Base-by-base conservation (phyloP, 1,284 basidiomycete genomes). In the Cryptococcus deneoformans region DNA sequence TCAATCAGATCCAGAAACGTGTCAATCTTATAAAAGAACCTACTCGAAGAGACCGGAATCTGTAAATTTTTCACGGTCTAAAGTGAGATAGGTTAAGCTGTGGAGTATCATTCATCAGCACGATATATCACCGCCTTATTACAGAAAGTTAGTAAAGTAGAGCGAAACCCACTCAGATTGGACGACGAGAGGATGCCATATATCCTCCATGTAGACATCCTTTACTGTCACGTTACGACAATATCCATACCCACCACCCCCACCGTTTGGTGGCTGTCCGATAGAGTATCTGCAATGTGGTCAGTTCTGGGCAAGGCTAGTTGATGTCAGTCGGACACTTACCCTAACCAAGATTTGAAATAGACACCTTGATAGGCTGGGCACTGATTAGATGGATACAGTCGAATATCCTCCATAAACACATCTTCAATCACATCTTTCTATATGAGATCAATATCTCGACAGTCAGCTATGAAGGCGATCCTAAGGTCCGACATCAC, bases 301-400 rank as follows among this genome's bases (percentile, higher is more conserved):
- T 52, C 51, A 45, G 51, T 37, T 49, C 29, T 29, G 29, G 29
- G 29, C 29, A 29, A 29, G 29, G 37, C 4, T 11, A 6, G 29
- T 29, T 29, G 29, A 29, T 29, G 10, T 8, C 43, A 44, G 14
- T n/a, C 43, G 3, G n/a, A 20, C 42, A 61, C 61, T n/a, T 78
- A 9, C 81, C 65, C 85, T 16, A 82, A 81, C 84, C 84, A 87
- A 0, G 83, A 81, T 72, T 87, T 87, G 76, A 86, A 82, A 71
- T 86, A 86, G 6, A 85, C 79, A 80, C 85, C 67, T 50, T 67
- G 56, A 51, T 60, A 56, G 42, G 50, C 58, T 11, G 47, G 56
- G 36, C 55, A 56, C 53, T 64, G 64, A 48, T 55, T 52, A 34
- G 54, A 64, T 16, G 60, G 55, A 20, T 49, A 51, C 3, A 58